These are phyloP conservation scores for Fraxinus velutina DNA, from an alignment of 305 asterid species.

Conservation along the genomic window DNA sequence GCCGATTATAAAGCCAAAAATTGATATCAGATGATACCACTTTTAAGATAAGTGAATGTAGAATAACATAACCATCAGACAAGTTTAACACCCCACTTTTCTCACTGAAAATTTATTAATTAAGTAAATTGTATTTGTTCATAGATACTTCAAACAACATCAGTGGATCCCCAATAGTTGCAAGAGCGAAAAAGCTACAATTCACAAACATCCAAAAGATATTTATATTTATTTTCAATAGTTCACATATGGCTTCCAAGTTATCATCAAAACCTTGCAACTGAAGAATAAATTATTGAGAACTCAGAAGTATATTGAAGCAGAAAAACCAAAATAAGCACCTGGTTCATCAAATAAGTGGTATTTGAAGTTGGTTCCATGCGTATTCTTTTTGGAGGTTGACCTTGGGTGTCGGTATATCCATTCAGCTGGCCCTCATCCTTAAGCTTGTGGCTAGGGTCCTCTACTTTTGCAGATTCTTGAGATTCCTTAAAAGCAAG, in stretches of 20 bases:
- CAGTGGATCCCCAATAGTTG: not conserved
- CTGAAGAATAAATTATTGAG: slow-evolving; percentile 2
- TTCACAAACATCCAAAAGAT: not conserved
- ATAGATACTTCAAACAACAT: not conserved
- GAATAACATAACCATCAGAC: not conserved
- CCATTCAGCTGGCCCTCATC: slow-evolving; percentile 45
- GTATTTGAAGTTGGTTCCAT: slow-evolving; percentile 42
- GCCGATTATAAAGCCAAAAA: not conserved
- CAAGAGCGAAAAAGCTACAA: slow-evolving; percentile 1
- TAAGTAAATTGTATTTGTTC: not conserved
- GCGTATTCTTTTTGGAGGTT: slow-evolving; percentile 59
- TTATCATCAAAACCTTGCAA: slow-evolving; percentile 6
- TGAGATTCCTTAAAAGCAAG: slow-evolving; percentile 34
- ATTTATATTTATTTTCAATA: not conserved
- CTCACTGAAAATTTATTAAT: not conserved
- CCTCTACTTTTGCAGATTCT: slow-evolving; percentile 39
- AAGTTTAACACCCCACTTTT: not conserved
- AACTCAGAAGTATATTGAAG: slow-evolving; percentile 13
- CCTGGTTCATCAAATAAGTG: slow-evolving; percentile 79
- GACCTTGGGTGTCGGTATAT: slow-evolving; percentile 47
- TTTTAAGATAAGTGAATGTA: not conserved
- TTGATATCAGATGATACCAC: not conserved
- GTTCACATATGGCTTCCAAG: not conserved
- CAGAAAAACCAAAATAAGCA: slow-evolving; percentile 19
- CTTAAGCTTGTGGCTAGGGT: slow-evolving; percentile 35